phyloP scores from a whole-genome alignment of 345 rosid genomes.

The Citropsis articulata region DNA sequence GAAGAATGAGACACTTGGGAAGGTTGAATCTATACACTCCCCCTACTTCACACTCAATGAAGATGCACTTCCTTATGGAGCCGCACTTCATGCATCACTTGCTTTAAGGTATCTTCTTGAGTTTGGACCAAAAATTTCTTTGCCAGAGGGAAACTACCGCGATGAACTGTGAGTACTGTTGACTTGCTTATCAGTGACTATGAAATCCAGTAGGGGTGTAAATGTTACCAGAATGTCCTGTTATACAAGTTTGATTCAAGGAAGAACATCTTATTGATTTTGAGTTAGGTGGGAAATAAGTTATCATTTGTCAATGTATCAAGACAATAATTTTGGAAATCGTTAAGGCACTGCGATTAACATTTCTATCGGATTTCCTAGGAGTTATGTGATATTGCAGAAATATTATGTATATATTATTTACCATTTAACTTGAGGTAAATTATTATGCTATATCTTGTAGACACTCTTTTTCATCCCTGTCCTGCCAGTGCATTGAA shows the following conservation, averaged over 20 bases:
- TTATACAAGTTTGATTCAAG: not conserved
- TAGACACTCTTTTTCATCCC: too few relatives aligned
- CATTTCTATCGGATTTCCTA: not conserved
- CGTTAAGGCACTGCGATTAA: not conserved
- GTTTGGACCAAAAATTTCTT: constrained; percentile 25
- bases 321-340: not conserved
- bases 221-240: not conserved
- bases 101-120: constrained; percentile 60
- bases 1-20: constrained; percentile 42
- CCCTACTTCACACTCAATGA: constrained; percentile 68
- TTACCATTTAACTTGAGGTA: not conserved
- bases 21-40: constrained; percentile 43
- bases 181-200: not conserved
- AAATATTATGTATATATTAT: not conserved
- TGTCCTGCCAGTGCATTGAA: not conserved
- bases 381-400: not conserved
- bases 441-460: not conserved
- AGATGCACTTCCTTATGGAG: constrained; percentile 76
- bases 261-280: not conserved
- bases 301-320: not conserved
- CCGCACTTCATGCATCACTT: constrained; percentile 87
- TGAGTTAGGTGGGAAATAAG: not conserved
- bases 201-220: not conserved
- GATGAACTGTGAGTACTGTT: constrained; percentile 58
- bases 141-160: constrained; percentile 21